Conservation (phyloP, 805 yeast genomes). For the Cyberlindnera maritima region DNA sequence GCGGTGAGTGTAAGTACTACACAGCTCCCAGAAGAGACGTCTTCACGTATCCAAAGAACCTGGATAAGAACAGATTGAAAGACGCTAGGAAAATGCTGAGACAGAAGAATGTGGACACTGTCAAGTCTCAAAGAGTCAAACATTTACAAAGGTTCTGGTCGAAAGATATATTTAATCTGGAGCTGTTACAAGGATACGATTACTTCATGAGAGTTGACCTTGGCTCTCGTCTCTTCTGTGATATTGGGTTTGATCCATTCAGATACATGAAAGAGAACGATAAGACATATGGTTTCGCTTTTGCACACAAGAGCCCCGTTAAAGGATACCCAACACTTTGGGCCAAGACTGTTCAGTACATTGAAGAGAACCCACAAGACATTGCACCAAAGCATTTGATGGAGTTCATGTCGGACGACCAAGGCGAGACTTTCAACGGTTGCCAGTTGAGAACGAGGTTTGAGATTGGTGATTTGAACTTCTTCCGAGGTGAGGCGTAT, state of each 20-base stretch:
- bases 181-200: constrained; percentile 42
- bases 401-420: constrained; percentile 69
- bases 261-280: constrained; percentile 49
- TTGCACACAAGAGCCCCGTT: constrained; percentile 60
- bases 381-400: constrained; percentile 61
- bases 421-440: constrained; percentile 68
- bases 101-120: constrained; percentile 46
- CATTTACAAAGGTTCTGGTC: constrained; percentile 51
- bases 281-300: constrained; percentile 62
- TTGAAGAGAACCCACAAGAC: constrained; percentile 54
- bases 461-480: constrained; percentile 72
- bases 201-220: constrained; percentile 53
- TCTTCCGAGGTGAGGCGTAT: constrained; percentile 74
- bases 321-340: constrained; percentile 77
- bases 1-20: constrained; percentile 60
- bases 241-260: constrained; percentile 45
- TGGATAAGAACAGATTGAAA: constrained; percentile 11
- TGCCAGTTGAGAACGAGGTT: constrained; percentile 91
- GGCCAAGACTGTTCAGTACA: constrained; percentile 66
- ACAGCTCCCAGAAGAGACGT: constrained; percentile 44
- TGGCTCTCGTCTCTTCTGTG: constrained; percentile 43
- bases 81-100: constrained; percentile 38
- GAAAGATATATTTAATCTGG: constrained; percentile 44
- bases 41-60: constrained; percentile 39
- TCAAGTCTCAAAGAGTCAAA: constrained; percentile 52